Conservation (phyloP, 164 flowering plant genomes). For the Aristolochia contorta region DNA sequence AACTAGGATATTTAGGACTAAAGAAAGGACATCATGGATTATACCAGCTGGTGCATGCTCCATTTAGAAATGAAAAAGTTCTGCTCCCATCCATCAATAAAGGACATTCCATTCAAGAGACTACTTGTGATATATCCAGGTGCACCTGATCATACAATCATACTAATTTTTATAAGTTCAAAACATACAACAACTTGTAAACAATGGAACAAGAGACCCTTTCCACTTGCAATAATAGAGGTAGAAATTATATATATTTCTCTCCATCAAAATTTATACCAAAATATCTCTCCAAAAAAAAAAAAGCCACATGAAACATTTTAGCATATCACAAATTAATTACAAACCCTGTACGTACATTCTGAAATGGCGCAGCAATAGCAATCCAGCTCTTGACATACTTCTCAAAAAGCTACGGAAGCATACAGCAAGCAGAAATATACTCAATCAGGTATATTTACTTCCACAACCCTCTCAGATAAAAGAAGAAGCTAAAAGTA, state of each 20-base stretch:
- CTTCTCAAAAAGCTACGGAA: slow-evolving; percentile 76
- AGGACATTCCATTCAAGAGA: slow-evolving; percentile 85
- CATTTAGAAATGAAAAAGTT: slow-evolving; percentile 91
- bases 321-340: background rate
- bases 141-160: slow-evolving; percentile 50
- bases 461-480: no score
- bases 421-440: slow-evolving; percentile 1
- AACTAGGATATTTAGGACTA: no score
- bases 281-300: no score
- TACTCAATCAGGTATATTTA: background rate
- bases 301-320: background rate
- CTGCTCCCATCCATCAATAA: slow-evolving; percentile 96
- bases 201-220: background rate
- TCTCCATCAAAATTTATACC: no score
- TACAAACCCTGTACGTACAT: slow-evolving; percentile 23
- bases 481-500: background rate
- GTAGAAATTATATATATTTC: no score
- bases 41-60: slow-evolving; percentile 99
- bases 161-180: background rate
- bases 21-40: background rate
- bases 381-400: slow-evolving; percentile 97
- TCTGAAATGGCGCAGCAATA: slow-evolving; percentile 92
- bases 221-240: no score
- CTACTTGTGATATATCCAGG: slow-evolving; percentile 86
- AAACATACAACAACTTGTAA: background rate